These are phyloP conservation scores for Gnomoniopsis sp. DNA, from an alignment of 2,329 filamentous ascomycete species.

Conservation along the genomic window DNA sequence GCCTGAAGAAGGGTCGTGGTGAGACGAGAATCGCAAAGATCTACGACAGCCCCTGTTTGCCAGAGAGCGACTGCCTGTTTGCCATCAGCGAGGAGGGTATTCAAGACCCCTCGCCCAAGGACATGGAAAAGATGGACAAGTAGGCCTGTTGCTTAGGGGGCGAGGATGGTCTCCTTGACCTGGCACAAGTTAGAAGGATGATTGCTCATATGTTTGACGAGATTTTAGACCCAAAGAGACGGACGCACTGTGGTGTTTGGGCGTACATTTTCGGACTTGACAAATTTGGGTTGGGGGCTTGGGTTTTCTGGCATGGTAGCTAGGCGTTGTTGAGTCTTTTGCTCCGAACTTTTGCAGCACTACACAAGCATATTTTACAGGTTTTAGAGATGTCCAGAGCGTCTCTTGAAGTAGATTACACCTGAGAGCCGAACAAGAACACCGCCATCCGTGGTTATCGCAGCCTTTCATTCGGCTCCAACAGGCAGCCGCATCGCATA, in stretches of 20 bases:
- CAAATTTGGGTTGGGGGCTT: slow-evolving; percentile 1
- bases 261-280: background rate
- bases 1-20: slow-evolving; percentile 89
- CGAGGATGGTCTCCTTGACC: background rate
- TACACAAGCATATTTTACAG: background rate
- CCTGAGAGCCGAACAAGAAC: background rate
- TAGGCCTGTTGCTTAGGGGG: slow-evolving; percentile 20
- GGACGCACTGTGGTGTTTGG: background rate
- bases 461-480: background rate
- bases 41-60: slow-evolving; percentile 95
- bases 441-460: background rate
- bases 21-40: slow-evolving; percentile 99
- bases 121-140: slow-evolving; percentile 69
- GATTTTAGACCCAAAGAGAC: background rate
- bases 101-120: slow-evolving; percentile 91
- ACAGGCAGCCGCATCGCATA: too few species aligned
- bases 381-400: background rate
- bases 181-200: background rate
- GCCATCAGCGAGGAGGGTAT: slow-evolving; percentile 97
- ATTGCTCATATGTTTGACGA: background rate
- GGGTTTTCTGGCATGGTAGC: slow-evolving; percentile 9
- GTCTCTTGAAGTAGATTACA: background rate
- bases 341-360: slow-evolving; percentile 1
- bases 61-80: slow-evolving; percentile 94
- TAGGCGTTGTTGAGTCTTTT: slow-evolving; percentile 15